Base-by-base conservation (phyloP, 148 eudicot species). In the Amaranthus palmeri region DNA sequence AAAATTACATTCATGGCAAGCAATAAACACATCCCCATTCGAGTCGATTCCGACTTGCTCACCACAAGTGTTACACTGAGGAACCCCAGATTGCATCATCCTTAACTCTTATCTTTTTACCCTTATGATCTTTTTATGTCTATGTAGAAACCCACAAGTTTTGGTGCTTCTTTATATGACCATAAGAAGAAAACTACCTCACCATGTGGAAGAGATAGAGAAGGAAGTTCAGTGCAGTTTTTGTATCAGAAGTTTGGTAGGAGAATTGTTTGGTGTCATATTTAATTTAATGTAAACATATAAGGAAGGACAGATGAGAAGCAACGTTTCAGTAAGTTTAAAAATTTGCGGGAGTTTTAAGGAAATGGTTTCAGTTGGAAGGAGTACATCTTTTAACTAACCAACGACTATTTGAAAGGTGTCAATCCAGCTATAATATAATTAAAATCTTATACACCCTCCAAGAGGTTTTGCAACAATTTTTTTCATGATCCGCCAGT, bases 41-140 rank as follows among this genome's bases (percentile, higher is more conserved):
- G 83, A 69, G 52, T 83, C 79, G 52, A 85, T 8, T 64, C 90
- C 93, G 46, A 90, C 75, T 71, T 74, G 85, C 74, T 92, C 96
- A 47, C 96, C 97, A 77, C 99, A 95, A 72, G 83, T 88, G 76
- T 81, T 85, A 77, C 99, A 95, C 0, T 80, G 68, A 18, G 96
- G 90, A 67, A 73, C 83, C 69, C 81, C 90, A 62, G 99, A 86
- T 51, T 83, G 81, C 99, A 91, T 95, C 99, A 91, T 95, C 75
- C 82, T 77, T 76, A 42, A 1, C 56, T 57, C 6, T 62, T 63
- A 18, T 25, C 3, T 3, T n/a, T 25, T 48, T 41, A 8, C 45
- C 51, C 25, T 49, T 25, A 25, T 25, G 36, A 25, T 25, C 44
- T 5, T 44, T 57, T 53, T 65, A 42, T 47, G 6, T 45, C 7